Evolutionary conservation across 2,329 filamentous ascomycete genomes (phyloP), one percentile per base, ranked within the genome.

Genomic region (Fusarium sp.): DNA sequence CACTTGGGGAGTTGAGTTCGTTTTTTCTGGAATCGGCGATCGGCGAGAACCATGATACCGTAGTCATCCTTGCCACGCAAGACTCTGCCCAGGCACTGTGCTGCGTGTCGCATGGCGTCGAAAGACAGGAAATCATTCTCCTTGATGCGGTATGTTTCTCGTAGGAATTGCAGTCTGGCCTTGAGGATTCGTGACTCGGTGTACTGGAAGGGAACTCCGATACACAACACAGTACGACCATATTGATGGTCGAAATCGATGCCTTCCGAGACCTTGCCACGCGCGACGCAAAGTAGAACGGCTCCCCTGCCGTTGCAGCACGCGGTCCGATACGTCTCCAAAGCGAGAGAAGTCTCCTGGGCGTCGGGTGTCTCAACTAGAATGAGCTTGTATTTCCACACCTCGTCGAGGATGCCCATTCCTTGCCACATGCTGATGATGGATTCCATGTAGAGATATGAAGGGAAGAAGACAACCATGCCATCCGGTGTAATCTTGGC

Each of bases 171-270:
- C 4, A 99, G 90, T 3, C 97, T 91, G 1, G 97, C 97, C 85
- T 98, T 99, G 54, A 99, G 88, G 69, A 99, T 99, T 35, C 97
- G 92, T 0, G 95, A 98, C 82, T 99, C 97, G 3, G 97, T 99
- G 85, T 99, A 99, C 83, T 99, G 97, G 85, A 98, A 99, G 0
- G 97, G 97, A 1, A 98, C 96, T 47, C 97, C 97, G 75, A 99
- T 98, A 80, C 95, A 98, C 58, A 99, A 82, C 84, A 99, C 97
- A 14, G 96, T 97, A 65, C 97, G 93, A 43, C 97, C 97, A 82
- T 98, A 99, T 79, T 99, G 97, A 80, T 99, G 97, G 82, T 99
- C 97, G 79, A 99, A 99, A 90, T 99, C 97, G 76, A 99, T 98
- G 57, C 97, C 97, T 82, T 99, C 97, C 1, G 94, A 97, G 10